A percentile compares a stretch with the other conserved stretches of the same genome.
Conservation (phyloP, 129 eudicot species). For the Gnaphalium uliginosum region DNA sequence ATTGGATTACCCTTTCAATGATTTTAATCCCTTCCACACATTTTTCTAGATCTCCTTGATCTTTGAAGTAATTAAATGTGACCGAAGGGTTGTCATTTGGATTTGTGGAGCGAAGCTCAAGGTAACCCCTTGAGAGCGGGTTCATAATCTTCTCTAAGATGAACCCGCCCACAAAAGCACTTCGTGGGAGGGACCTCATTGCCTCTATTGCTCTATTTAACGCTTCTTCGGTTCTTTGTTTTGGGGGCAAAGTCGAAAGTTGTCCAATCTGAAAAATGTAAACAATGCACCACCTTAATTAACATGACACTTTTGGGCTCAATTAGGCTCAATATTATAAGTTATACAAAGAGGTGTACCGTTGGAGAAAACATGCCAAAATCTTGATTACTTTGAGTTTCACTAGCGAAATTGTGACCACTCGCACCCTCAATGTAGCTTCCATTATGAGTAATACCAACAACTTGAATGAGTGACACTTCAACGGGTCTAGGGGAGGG, state of each 20-base stretch:
- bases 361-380: conserved; percentile 75
- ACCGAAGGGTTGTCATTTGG: conserved; percentile 68
- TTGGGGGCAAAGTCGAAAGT: conserved; percentile 84
- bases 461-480: conserved; percentile 81
- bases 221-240: conserved; percentile 73
- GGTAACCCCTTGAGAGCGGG: conserved; percentile 75
- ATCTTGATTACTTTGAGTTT: conserved; percentile 29
- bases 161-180: conserved; percentile 73
- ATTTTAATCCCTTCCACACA: conserved; percentile 72
- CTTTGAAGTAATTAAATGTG: conserved; percentile 82
- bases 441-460: conserved; percentile 74
- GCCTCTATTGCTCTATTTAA: conserved; percentile 53
- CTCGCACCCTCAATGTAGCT: conserved; percentile 82
- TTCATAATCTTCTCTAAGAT: conserved; percentile 73
- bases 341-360: conserved; percentile 8
- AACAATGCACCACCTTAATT: neutral
- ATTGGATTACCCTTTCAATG: conserved; percentile 55
- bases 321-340: neutral
- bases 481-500: conserved; percentile 84
- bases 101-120: conserved; percentile 53
- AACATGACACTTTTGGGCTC: neutral
- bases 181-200: conserved; percentile 53
- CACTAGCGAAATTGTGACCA: conserved; percentile 49
- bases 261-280: conserved; percentile 67
- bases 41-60: conserved; percentile 61